Evolutionary conservation across 2,329 filamentous ascomycete species (phyloP).

Genomic region (Grosmannia serpens): DNA sequence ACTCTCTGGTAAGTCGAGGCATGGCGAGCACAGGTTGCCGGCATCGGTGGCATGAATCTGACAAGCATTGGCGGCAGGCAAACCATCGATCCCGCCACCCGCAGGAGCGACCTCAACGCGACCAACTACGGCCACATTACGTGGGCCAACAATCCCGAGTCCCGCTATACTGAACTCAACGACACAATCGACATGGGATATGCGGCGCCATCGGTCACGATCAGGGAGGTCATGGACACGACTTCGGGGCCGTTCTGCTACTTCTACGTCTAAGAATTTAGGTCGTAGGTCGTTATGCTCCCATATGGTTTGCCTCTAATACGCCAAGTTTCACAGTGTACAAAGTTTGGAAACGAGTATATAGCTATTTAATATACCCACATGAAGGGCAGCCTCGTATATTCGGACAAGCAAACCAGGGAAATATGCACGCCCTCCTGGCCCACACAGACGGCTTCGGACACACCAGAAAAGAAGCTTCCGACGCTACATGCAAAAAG

Average conservation of each 20-base stretch:
- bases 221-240: constrained; percentile 19
- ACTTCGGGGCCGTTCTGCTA: constrained; percentile 18
- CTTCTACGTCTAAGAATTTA: constrained; percentile 14
- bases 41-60: not conserved
- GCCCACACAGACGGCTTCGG: too few species aligned
- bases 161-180: constrained; percentile 13
- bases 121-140: constrained; percentile 19
- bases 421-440: too few species aligned
- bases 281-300: not conserved
- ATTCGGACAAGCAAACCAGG: too few species aligned
- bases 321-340: not conserved
- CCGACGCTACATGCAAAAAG: not conserved
- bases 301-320: not conserved
- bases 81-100: constrained; percentile 11
- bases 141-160: constrained; percentile 18
- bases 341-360: not conserved
- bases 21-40: too few species aligned
- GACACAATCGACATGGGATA: constrained; percentile 21
- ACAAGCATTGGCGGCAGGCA: constrained; percentile 9
- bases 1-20: constrained; percentile 1
- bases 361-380: not conserved
- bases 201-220: constrained; percentile 15
- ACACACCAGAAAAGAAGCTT: too few species aligned
- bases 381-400: not conserved
- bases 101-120: constrained; percentile 16